Base-by-base conservation (phyloP, 345 rosid genomes). In the Bretschneidera sinensis region DNA sequence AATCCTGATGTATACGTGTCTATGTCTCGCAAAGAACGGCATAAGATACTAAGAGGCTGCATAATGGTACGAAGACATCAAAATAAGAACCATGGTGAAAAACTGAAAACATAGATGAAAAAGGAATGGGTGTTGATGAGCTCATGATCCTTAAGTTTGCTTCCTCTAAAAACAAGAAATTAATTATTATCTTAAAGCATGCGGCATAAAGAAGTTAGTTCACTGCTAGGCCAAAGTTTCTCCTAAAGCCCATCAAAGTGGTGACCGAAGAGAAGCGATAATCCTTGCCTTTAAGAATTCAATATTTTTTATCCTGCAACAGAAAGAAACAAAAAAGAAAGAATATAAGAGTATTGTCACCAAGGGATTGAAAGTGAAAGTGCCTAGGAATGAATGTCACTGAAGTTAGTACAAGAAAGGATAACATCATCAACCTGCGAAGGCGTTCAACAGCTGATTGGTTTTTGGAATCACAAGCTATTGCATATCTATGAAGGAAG, bases 31-130 rank as follows among this genome's bases (percentile, higher is more conserved):
- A 92, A 68, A 57, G 96, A 87, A 61, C 48, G 82, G 71, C 98
- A 92, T 57, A 92, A 78, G 74, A 92, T 89, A 79, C 98, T 92
- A 43, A 92, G 88, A 34, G 97, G 98, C 96, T 92, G 85, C 86
- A 74, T 49, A 54, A 55, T 16, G 31, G 51, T 21, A 62, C 34
- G 18, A 15, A 51, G 63, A 62, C 24, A 63, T 53, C 25, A 65
- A 61, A 47, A 49, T 2, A 60, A 21, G 19, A 48, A 6, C 28
- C 49, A 47, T 43, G 51, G 51, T 57, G 21, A 43, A n/a, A n/a
- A n/a, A n/a, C n/a, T n/a, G n/a, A n/a, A n/a, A n/a, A n/a, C n/a
- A n/a, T n/a, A n/a, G 58, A 43, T 45, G 18, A 69, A 18, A 43
- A 5, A 61, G 0, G 17, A 13, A 51, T n/a, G 34, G 14, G 1